Evolutionary conservation across 108 stramenopile species (phyloP).

Genomic region (Nitzschia inconspicua): DNA sequence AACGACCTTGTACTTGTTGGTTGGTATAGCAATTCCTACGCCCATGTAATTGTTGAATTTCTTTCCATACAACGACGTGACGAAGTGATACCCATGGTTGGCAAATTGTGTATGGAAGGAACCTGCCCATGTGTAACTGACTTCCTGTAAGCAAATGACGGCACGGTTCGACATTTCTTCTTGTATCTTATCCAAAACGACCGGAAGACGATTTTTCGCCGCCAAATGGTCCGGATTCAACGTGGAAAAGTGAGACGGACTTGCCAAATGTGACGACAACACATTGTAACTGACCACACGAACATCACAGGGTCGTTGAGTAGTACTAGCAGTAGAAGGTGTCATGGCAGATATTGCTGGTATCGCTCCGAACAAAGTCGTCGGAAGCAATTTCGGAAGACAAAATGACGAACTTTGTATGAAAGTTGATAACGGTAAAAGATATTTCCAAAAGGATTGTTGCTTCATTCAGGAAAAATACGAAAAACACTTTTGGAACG

Average conservation of each 20-base stretch:
- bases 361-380: too few relatives aligned
- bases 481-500: too few relatives aligned
- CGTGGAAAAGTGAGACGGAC: constrained; percentile 61
- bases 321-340: too few relatives aligned
- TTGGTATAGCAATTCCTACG: constrained; percentile 75
- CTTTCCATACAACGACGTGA: constrained; percentile 89
- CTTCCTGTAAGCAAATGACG: constrained; percentile 86
- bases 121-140: constrained; percentile 74
- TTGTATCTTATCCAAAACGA: constrained; percentile 72
- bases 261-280: constrained; percentile 77
- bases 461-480: too few relatives aligned
- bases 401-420: too few relatives aligned
- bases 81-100: constrained; percentile 76
- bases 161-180: constrained; percentile 47
- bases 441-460: too few relatives aligned
- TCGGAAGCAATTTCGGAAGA: too few relatives aligned
- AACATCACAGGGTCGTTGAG: too few relatives aligned
- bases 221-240: constrained; percentile 65
- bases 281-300: constrained; percentile 88
- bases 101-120: constrained; percentile 83
- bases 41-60: constrained; percentile 95
- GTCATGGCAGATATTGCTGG: too few relatives aligned
- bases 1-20: constrained; percentile 46
- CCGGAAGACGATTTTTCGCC: constrained; percentile 54
- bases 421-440: too few relatives aligned